phyloP scores from a whole-genome alignment of 768 basidiomycete genomes.

The Clavulina sp. region DNA sequence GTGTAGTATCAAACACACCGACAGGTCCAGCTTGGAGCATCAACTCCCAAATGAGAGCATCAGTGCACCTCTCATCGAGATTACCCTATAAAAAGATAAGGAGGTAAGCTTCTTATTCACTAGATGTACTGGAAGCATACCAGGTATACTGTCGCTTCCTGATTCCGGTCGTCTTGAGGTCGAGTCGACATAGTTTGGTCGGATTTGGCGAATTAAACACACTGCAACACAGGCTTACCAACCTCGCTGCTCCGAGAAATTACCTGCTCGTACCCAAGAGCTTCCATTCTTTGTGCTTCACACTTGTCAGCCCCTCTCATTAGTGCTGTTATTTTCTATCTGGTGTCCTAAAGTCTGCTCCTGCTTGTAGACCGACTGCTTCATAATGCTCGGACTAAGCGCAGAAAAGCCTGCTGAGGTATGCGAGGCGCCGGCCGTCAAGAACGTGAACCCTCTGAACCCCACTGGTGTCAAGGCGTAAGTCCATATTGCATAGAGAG shows the following conservation, averaged over 20 bases:
- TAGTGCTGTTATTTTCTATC: too few relatives aligned
- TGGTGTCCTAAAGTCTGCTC: too few relatives aligned
- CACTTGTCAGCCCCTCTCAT: too few relatives aligned
- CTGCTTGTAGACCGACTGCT: too few relatives aligned
- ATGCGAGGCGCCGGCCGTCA: conserved; percentile 11
- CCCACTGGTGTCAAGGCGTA: conserved; percentile 93
- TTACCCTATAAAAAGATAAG: conserved; percentile 53
- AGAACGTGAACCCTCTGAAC: conserved; percentile 57
- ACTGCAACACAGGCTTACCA: too few relatives aligned
- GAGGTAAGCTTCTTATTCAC: not conserved
- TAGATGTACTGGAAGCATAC: conserved; percentile 23
- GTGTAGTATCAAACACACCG: conserved; percentile 35
- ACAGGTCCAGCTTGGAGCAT: conserved; percentile 99
- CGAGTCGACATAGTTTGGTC: too few relatives aligned
- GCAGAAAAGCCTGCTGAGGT: not conserved
- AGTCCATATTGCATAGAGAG: conserved; percentile 17
- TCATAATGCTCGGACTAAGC: not conserved
- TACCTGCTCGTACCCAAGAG: too few relatives aligned
- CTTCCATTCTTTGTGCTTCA: too few relatives aligned
- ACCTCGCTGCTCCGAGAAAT: too few relatives aligned
- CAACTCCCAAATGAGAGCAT: conserved; percentile 92
- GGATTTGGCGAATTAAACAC: too few relatives aligned
- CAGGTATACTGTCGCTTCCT: conserved; percentile 80
- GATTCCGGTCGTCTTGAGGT: conserved; percentile 76
- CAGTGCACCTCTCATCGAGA: conserved; percentile 84